Base-by-base conservation (phyloP, 352 stramenopile species). In the Phytophthora brassicae region DNA sequence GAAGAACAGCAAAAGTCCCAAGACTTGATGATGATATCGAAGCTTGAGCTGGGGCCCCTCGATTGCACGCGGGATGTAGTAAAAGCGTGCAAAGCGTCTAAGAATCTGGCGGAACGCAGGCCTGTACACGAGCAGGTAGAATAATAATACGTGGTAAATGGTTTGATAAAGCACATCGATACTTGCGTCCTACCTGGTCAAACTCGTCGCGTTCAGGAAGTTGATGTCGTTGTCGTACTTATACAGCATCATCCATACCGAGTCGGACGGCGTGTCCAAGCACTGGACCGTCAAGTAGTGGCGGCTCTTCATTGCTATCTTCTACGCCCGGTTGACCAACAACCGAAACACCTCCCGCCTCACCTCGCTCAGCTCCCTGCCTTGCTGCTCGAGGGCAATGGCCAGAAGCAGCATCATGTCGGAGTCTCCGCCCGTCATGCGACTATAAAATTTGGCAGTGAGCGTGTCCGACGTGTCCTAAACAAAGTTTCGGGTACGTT, bases 401-500 rank as follows among this genome's bases (percentile, higher is more conserved):
- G 6, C 33, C 33, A 50, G 43, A 22, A 50, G 23, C 14, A 50
- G 23, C 43, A 36, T 39, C 33, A 39, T 39, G 33, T 19, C 33
- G 9, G 33, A 39, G 6, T 39, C 33, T 14, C 17, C 33, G 33
- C 2, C 33, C 2, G 12, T 39, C 9, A 5, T 14, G 12, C 9
- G 9, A 16, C 33, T 6, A 17, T 39, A 39, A 39, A 56, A 63
- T 45, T 13, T 50, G 14, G 33, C 49, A 45, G 45, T 24, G 28
- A 46, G n/a, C 13, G 7, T 23, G 47, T 3, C 23, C 20, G 5
- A 35, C 8, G 28, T 56, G 45, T 56, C 56, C 45, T 19, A 13
- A 7, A 4, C 35, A 38, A 63, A 56, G 17, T 51, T 44, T 22
- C 35, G 24, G 35, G 45, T 63, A 56, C 55, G 35, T 35, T 28